These are phyloP conservation scores for Cyphellophora europaea DNA, from an alignment of 2,329 filamentous ascomycete species.

Conservation along the genomic window DNA sequence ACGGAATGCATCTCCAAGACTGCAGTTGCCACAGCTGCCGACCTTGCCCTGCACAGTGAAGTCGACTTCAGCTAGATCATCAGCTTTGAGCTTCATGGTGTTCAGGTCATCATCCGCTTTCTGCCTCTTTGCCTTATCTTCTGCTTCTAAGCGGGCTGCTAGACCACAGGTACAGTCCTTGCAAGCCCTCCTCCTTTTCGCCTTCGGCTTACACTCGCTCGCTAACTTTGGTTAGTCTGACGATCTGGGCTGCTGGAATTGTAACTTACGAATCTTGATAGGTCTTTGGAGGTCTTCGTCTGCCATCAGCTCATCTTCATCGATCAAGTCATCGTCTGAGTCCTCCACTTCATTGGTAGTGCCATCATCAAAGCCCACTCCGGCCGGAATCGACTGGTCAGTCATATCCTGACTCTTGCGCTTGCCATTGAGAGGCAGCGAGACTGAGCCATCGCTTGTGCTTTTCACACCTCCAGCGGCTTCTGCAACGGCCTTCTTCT, in stretches of 20 bases:
- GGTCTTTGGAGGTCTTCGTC: constrained; percentile 74
- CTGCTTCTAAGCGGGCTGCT: constrained; percentile 72
- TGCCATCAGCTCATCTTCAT: constrained; percentile 78
- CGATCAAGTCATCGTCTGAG: constrained; percentile 75
- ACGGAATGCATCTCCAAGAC: constrained; percentile 50
- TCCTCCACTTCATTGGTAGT: constrained; percentile 54
- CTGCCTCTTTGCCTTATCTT: constrained; percentile 62
- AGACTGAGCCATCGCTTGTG: constrained; percentile 7
- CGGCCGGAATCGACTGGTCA: constrained; percentile 37
- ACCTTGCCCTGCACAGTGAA: constrained; percentile 98
- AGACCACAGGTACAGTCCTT: constrained; percentile 97
- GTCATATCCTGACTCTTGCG: constrained; percentile 25
- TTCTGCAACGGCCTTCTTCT: constrained; percentile 39
- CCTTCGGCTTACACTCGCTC: constrained; percentile 75
- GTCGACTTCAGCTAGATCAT: constrained; percentile 83
- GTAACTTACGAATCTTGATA: constrained; percentile 37
- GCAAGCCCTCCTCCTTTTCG: constrained; percentile 83
- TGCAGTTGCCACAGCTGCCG: constrained; percentile 88
- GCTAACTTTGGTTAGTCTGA: constrained; percentile 39
- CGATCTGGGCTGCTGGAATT: constrained; percentile 8
- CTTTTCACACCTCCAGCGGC: constrained; percentile 16
- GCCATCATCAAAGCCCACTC: constrained; percentile 61
- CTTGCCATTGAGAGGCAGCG: constrained; percentile 29
- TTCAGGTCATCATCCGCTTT: constrained; percentile 50
- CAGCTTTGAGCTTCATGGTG: constrained; percentile 56